Percentiles rank a stretch among this genome's conserved stretches.
Conservation (phyloP, 1,284 basidiomycete species). For the Cryptococcus wingfieldii region DNA sequence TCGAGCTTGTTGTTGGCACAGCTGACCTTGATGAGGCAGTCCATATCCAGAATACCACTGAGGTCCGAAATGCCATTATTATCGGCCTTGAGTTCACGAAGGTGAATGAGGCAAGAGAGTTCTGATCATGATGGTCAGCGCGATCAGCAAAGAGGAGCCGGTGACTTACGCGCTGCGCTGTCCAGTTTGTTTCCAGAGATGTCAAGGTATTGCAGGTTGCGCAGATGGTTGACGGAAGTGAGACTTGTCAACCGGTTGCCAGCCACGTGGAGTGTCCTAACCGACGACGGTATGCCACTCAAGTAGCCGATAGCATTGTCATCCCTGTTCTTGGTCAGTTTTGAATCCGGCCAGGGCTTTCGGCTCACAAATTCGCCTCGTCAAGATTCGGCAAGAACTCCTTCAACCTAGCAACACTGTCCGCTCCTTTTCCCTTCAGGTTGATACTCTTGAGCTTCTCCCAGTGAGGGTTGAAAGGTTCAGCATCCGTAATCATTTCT, state of each 20-base stretch:
- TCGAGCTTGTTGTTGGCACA: slow-evolving; percentile 70
- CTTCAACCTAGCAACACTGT: slow-evolving; percentile 85
- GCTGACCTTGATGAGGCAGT: slow-evolving; percentile 76
- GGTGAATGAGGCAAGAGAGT: slow-evolving; percentile 73
- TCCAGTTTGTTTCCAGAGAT: slow-evolving; percentile 87
- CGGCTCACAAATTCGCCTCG: slow-evolving; percentile 68
- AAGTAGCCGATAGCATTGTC: slow-evolving; percentile 78
- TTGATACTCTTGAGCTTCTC: slow-evolving; percentile 73
- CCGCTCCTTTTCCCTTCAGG: slow-evolving; percentile 70
- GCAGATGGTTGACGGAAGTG: slow-evolving; percentile 83
- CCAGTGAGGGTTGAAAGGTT: slow-evolving; percentile 94
- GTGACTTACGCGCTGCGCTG: slow-evolving; percentile 69
- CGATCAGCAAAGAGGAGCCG: background rate
- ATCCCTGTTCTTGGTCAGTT: slow-evolving; percentile 55
- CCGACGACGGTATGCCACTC: slow-evolving; percentile 71
- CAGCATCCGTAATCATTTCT: slow-evolving; percentile 87
- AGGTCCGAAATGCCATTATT: slow-evolving; percentile 71
- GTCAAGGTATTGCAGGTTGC: slow-evolving; percentile 82
- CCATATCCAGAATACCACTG: slow-evolving; percentile 73
- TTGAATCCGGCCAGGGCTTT: background rate
- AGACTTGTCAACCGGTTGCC: slow-evolving; percentile 79
- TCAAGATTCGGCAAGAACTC: slow-evolving; percentile 88
- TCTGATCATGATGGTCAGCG: slow-evolving; percentile 53
- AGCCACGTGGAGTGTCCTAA: slow-evolving; percentile 75
- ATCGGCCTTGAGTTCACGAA: slow-evolving; percentile 85